Percentiles rank a stretch among this genome's conserved stretches.
Evolutionary conservation across 1,139 yeast species (phyloP).

Genomic region (Suhomyces anneliseae): DNA sequence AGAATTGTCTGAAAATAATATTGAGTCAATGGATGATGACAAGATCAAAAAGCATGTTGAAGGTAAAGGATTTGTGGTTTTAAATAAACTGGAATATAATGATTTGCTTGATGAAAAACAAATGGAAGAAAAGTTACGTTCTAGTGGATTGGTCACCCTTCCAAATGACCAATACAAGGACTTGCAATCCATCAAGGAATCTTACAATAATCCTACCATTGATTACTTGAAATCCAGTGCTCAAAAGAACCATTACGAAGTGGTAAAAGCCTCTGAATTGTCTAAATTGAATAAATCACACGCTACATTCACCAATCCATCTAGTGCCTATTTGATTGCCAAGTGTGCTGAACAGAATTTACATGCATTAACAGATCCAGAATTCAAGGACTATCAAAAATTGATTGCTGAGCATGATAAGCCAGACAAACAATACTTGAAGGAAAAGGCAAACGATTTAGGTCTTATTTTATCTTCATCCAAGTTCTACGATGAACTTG

Average conservation of each 20-base stretch:
- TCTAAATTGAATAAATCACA: constrained; percentile 18
- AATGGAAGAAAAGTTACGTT: constrained; percentile 32
- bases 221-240: constrained; percentile 21
- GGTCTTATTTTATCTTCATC: constrained; percentile 35
- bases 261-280: constrained; percentile 22
- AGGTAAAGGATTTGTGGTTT: constrained; percentile 29
- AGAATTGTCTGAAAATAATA: constrained; percentile 27
- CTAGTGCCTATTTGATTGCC: constrained; percentile 28
- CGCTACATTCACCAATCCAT: constrained; percentile 22
- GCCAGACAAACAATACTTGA: constrained; percentile 25
- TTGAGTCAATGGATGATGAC: constrained; percentile 23
- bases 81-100: constrained; percentile 28
- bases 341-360: constrained; percentile 27
- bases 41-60: constrained; percentile 24
- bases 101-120: constrained; percentile 32
- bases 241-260: constrained; percentile 16
- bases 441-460: constrained; percentile 26
- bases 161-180: constrained; percentile 24
- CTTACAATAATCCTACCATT: constrained; percentile 18
- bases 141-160: constrained; percentile 37
- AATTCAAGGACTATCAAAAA: constrained; percentile 22
- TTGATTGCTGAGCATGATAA: constrained; percentile 31
- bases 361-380: constrained; percentile 26
- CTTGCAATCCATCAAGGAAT: constrained; percentile 14
- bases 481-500: constrained; percentile 30